phyloP scores from a whole-genome alignment of 2,329 filamentous ascomycete genomes.

The Colletotrichum sp. region DNA sequence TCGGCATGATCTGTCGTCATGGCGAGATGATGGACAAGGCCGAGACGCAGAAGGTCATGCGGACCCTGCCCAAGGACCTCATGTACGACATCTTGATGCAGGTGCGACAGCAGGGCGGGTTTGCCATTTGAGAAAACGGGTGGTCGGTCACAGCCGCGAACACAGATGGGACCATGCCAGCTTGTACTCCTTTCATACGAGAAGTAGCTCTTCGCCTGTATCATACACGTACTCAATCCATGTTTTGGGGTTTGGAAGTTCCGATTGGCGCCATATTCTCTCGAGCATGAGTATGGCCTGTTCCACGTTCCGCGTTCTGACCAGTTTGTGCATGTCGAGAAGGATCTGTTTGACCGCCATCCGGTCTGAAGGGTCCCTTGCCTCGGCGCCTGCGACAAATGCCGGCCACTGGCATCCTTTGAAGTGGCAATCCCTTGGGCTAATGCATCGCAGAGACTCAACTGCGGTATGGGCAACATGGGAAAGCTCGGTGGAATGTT shows the following conservation, averaged over 20 bases:
- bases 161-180: not conserved
- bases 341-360: not conserved
- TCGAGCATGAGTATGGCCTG: not conserved
- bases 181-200: not conserved
- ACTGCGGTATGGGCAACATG: not conserved
- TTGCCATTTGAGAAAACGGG: not conserved
- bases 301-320: not conserved
- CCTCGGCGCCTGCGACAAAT: not conserved
- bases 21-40: slow-evolving; percentile 1
- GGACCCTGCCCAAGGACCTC: slow-evolving; percentile 3
- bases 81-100: slow-evolving; percentile 7
- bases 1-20: slow-evolving; percentile 5
- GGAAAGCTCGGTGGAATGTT: not conserved
- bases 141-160: not conserved
- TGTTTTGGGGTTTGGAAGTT: not conserved
- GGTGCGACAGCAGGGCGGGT: not conserved
- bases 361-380: not conserved
- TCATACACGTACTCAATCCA: not conserved
- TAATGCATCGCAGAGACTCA: not conserved
- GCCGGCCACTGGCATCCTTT: not conserved
- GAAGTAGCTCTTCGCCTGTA: not conserved
- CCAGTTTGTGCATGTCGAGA: not conserved
- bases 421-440: not conserved
- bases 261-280: not conserved
- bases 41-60: slow-evolving; percentile 5